phyloP scores from a whole-genome alignment of 2,329 filamentous ascomycete species.

The Lasiodiplodia citricola region DNA sequence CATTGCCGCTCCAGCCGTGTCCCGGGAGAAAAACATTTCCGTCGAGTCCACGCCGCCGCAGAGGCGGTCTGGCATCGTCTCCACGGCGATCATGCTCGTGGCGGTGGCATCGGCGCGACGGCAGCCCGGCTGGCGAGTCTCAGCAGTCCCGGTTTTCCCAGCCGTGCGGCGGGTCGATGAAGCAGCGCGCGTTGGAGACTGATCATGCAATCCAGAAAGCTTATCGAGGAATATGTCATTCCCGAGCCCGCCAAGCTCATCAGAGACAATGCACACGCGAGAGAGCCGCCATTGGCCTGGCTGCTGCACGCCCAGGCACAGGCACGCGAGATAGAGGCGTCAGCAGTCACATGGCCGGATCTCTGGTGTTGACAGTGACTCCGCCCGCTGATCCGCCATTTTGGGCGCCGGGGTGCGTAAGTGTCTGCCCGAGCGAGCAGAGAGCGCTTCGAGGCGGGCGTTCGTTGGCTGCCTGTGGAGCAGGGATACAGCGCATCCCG shows the following conservation, averaged over 20 bases:
- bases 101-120: background rate
- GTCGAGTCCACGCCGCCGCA: background rate
- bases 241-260: background rate
- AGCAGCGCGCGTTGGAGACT: slow-evolving; percentile 6
- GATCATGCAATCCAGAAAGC: slow-evolving; percentile 9
- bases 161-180: slow-evolving; percentile 4
- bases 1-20: background rate
- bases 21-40: background rate
- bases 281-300: background rate
- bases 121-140: background rate
- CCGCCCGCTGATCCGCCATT: slow-evolving; percentile 1
- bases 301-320: background rate
- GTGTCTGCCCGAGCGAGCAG: background rate
- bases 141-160: background rate
- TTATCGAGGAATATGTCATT: background rate
- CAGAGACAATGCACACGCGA: too few species aligned
- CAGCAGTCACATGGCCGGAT: slow-evolving; percentile 1
- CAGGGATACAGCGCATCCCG: slow-evolving; percentile 18
- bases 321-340: background rate
- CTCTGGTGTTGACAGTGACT: slow-evolving; percentile 17
- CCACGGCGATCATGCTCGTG: background rate
- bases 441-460: slow-evolving; percentile 20
- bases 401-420: slow-evolving; percentile 1
- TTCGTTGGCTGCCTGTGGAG: slow-evolving; percentile 14
- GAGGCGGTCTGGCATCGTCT: slow-evolving; percentile 14